Conservation (phyloP, 2,329 filamentous ascomycete genomes). For the Neoarthrinium moseri region DNA sequence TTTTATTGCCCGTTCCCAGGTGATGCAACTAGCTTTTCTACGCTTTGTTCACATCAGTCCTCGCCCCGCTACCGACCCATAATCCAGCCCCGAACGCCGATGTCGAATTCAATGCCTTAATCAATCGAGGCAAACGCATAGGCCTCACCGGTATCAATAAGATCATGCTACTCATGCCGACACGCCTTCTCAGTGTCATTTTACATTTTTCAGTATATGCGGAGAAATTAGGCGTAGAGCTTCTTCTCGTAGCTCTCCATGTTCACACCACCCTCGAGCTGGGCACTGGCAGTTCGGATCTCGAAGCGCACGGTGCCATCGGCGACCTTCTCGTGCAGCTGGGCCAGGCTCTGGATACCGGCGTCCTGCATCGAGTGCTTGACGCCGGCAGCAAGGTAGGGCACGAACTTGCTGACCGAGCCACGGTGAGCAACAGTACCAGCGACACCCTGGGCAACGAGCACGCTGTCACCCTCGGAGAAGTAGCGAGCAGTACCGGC, state of each 20-base stretch:
- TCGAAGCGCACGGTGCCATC: slow-evolving; percentile 85
- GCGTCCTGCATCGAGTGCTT: slow-evolving; percentile 98
- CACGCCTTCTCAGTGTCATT: background rate
- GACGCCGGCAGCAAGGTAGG: slow-evolving; percentile 90
- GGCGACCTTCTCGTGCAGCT: slow-evolving; percentile 73
- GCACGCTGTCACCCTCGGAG: slow-evolving; percentile 89
- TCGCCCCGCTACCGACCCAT: background rate
- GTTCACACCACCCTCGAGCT: slow-evolving; percentile 95
- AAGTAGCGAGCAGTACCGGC: slow-evolving; percentile 98
- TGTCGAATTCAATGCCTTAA: background rate
- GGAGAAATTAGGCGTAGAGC: slow-evolving; percentile 66
- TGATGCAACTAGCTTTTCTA: too few species aligned
- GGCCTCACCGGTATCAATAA: slow-evolving; percentile 2
- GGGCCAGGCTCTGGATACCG: slow-evolving; percentile 76
- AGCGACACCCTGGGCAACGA: slow-evolving; percentile 95
- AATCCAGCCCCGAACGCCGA: background rate
- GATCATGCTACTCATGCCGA: background rate
- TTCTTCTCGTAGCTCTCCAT: slow-evolving; percentile 99
- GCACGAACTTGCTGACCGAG: slow-evolving; percentile 91
- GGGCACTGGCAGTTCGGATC: slow-evolving; percentile 88
- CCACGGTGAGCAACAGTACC: slow-evolving; percentile 79
- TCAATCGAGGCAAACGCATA: slow-evolving; percentile 1
- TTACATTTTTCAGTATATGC: background rate
- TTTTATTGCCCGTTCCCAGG: too few species aligned
- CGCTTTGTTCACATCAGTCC: too few species aligned